These are phyloP conservation scores for Rutidosis leptorrhynchoides DNA, from an alignment of 129 eudicot genomes.

Conservation along the genomic window DNA sequence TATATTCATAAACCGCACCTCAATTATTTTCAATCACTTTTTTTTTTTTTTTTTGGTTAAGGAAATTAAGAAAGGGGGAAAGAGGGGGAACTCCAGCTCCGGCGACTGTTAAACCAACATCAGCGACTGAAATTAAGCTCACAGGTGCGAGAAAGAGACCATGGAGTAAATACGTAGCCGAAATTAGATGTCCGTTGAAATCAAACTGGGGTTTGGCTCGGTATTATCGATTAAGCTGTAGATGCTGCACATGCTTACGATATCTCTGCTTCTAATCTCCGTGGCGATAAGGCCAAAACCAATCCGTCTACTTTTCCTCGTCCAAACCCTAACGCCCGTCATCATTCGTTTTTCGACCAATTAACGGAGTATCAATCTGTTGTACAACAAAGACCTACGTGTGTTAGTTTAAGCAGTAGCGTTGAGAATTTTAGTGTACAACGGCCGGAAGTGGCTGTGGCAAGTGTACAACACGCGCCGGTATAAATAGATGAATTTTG, in stretches of 20 bases:
- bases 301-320: slow-evolving; percentile 37
- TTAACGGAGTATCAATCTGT: slow-evolving; percentile 35
- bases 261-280: slow-evolving; percentile 60
- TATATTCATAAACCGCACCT: slow-evolving; percentile 16
- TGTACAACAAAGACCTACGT: slow-evolving; percentile 50
- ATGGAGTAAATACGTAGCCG: slow-evolving; percentile 89
- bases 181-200: slow-evolving; percentile 88
- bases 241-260: slow-evolving; percentile 91
- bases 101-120: slow-evolving; percentile 43
- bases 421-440: slow-evolving; percentile 77
- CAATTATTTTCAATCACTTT: slow-evolving; percentile 24
- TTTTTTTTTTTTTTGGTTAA: no score
- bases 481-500: slow-evolving; percentile 46
- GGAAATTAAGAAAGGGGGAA: slow-evolving; percentile 7
- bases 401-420: slow-evolving; percentile 72
- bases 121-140: slow-evolving; percentile 46
- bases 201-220: slow-evolving; percentile 90
- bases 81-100: slow-evolving; percentile 47
- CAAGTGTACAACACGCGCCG: slow-evolving; percentile 30
- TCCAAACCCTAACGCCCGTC: slow-evolving; percentile 29
- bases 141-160: slow-evolving; percentile 87
- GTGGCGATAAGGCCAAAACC: slow-evolving; percentile 80
- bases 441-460: slow-evolving; percentile 21
- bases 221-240: slow-evolving; percentile 78
- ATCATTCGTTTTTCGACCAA: slow-evolving; percentile 23